Conservation (phyloP, 2,329 filamentous ascomycete species). For the Colletotrichum sp. region DNA sequence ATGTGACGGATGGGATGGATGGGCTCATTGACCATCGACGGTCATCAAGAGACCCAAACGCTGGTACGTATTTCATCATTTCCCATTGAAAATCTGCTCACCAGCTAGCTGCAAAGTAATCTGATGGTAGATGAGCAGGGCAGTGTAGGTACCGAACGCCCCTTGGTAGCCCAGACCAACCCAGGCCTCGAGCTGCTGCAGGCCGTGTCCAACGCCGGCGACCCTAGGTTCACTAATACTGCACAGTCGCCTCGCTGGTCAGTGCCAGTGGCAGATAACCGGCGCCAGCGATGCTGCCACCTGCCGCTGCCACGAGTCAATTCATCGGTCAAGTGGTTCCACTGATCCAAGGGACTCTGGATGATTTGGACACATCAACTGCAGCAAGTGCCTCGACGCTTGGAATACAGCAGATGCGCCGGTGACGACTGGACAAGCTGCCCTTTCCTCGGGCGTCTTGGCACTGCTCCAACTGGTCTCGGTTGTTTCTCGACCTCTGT, state of each 20-base stretch:
- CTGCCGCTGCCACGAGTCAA: neutral
- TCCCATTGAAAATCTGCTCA: neutral
- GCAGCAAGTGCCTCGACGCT: neutral
- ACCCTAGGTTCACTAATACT: neutral
- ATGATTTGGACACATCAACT: neutral
- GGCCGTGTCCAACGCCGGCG: neutral
- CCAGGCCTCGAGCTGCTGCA: neutral
- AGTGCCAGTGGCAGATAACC: neutral
- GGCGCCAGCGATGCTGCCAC: neutral
- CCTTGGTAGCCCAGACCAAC: neutral
- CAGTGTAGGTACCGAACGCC: neutral
- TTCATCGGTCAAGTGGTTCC: neutral
- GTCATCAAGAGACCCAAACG: neutral
- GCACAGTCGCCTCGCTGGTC: neutral
- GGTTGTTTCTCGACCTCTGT: neutral
- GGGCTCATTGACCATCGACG: neutral
- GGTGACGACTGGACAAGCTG: neutral
- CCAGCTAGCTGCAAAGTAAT: neutral
- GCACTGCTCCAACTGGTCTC: neutral
- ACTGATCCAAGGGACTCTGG: neutral
- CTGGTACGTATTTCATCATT: neutral
- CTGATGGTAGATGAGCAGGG: neutral
- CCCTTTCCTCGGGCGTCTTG: neutral
- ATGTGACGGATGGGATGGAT: neutral
- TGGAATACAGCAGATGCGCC: neutral